These are phyloP conservation scores for Penicillium cosmopolitanum DNA, from an alignment of 495 filamentous ascomycete genomes.

Conservation along the genomic window DNA sequence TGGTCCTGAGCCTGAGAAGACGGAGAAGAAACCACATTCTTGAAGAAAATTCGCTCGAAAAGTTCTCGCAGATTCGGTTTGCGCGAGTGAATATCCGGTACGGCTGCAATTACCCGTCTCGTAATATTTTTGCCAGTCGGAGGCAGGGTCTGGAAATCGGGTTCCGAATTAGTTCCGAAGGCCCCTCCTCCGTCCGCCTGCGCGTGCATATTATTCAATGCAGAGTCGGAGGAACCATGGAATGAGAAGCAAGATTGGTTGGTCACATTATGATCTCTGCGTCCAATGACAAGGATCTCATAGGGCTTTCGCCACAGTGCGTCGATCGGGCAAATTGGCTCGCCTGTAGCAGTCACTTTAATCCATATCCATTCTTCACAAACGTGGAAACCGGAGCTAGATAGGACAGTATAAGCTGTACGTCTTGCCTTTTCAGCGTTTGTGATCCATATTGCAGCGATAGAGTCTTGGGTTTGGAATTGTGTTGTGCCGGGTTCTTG, in stretches of 20 bases:
- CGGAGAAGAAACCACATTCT: constrained; percentile 9
- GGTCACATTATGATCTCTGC: constrained; percentile 22
- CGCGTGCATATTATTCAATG: not conserved
- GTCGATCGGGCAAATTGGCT: constrained; percentile 70
- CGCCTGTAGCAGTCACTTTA: constrained; percentile 73
- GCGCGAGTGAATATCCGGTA: constrained; percentile 89
- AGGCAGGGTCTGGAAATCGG: not conserved
- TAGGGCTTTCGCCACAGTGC: constrained; percentile 82
- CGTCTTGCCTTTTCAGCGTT: constrained; percentile 68
- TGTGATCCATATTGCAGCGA: constrained; percentile 82
- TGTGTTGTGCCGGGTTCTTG: too few relatives aligned
- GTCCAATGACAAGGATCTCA: constrained; percentile 77
- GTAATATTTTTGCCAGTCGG: not conserved
- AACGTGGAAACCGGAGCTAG: constrained; percentile 63
- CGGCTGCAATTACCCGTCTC: constrained; percentile 69
- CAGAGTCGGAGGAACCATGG: not conserved
- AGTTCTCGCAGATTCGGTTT: constrained; percentile 74
- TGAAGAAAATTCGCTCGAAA: constrained; percentile 54
- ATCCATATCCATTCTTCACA: constrained; percentile 92
- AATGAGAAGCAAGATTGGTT: too few relatives aligned
- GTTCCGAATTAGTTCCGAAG: not conserved
- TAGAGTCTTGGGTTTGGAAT: constrained; percentile 16
- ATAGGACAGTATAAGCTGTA: constrained; percentile 63
- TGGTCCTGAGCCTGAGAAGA: too few relatives aligned
- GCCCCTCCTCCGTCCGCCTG: not conserved